Evolutionary conservation across 768 basidiomycete genomes (phyloP), one percentile per base, ranked within the genome.

Genomic region (Trametes elegans): DNA sequence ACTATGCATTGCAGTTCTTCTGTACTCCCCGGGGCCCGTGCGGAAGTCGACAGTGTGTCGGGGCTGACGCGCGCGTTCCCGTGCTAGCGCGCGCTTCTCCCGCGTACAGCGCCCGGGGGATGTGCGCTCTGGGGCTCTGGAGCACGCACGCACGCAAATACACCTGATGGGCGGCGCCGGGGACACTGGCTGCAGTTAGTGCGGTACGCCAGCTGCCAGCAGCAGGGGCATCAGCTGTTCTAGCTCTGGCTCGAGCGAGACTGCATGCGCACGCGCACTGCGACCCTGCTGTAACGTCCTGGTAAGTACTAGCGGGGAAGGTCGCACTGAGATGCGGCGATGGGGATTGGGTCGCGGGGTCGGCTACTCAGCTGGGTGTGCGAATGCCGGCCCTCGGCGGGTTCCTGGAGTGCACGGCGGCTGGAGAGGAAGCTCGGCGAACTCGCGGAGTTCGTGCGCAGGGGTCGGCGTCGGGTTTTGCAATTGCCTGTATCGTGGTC

Each of bases 51-150:
- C n/a, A n/a, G n/a, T n/a, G n/a, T n/a, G n/a, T n/a, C n/a, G n/a
- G n/a, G n/a, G n/a, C n/a, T n/a, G n/a, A n/a, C n/a, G n/a, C n/a
- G n/a, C n/a, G n/a, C n/a, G 35, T 53, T 53, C 51, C 51, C 51
- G 31, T 53, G 19, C 51, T 38, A 53, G 42, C 36, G 23, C 18
- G 41, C 50, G 50, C 50, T 52, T 52, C 50, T 52, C 50, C 50
- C 50, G 50, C 23, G 19, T 4, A 49, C 13, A 31, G 28, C 19
- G 23, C 31, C 49, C 49, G 49, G 41, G 13, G 26, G 26, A 32
- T n/a, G n/a, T n/a, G n/a, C n/a, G n/a, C n/a, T 2, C 41, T 43
- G 26, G 14, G 26, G 26, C 26, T 13, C 24, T 8, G 28, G 10
- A 32, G 31, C 45, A 46, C 34, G 31, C 18, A 46, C n/a, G n/a